Evolutionary conservation across 768 basidiomycete genomes (phyloP).

Genomic region (Coprinopsis strossmayeri): DNA sequence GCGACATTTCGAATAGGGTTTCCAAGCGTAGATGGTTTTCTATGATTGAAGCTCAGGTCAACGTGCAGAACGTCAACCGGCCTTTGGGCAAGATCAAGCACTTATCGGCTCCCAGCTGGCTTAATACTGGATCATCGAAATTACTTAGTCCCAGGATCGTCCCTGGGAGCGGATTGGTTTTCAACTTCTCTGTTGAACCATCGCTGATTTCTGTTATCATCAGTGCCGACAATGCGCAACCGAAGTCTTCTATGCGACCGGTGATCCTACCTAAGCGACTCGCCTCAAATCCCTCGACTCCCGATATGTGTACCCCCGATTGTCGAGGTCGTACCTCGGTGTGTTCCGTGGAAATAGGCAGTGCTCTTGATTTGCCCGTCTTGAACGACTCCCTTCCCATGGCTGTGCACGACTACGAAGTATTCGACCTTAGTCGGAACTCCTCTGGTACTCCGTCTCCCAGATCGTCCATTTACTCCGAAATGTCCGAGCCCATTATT

Average conservation of each 20-base stretch:
- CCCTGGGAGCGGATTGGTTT: neutral
- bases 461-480: neutral
- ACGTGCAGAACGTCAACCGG: neutral
- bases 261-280: neutral
- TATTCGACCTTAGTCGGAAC: no score
- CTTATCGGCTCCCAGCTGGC: neutral
- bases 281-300: neutral
- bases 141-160: neutral
- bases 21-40: slow-evolving; percentile 7
- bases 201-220: neutral
- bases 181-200: neutral
- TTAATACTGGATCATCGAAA: neutral
- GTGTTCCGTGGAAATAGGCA: neutral
- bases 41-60: neutral
- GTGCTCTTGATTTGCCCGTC: neutral
- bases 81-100: neutral
- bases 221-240: neutral
- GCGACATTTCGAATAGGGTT: neutral
- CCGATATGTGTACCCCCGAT: neutral
- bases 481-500: neutral
- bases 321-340: neutral
- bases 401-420: no score
- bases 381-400: neutral
- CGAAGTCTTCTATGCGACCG: neutral
- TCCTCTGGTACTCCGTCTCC: neutral